These are phyloP conservation scores for Kandelia obovata DNA, from an alignment of 345 rosid genomes.

Conservation along the genomic window DNA sequence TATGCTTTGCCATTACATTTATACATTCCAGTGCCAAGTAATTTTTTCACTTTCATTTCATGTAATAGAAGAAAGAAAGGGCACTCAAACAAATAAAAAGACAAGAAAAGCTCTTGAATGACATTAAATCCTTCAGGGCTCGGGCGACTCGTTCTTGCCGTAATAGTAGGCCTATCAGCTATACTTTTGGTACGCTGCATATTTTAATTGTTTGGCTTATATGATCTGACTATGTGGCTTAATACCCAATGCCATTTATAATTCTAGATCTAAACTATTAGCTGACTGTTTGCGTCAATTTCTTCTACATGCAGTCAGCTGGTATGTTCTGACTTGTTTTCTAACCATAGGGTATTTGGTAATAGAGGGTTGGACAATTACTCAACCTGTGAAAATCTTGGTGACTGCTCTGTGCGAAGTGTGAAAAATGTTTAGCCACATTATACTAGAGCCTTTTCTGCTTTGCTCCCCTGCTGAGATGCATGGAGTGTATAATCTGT, in stretches of 20 bases:
- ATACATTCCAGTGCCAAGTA: constrained; percentile 3
- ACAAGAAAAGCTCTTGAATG: constrained; percentile 49
- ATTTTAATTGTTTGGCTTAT: constrained; percentile 11
- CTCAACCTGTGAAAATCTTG: too few species aligned
- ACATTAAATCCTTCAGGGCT: constrained; percentile 27
- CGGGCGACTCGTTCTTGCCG: constrained; percentile 63
- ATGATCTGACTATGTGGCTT: background rate
- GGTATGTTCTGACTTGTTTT: too few species aligned
- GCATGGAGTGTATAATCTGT: too few species aligned
- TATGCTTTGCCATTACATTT: background rate
- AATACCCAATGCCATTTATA: background rate
- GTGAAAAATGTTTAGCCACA: too few species aligned
- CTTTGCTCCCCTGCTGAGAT: too few species aligned
- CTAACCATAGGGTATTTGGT: too few species aligned
- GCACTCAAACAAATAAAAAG: constrained; percentile 49
- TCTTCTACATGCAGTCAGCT: too few species aligned
- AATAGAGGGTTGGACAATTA: too few species aligned
- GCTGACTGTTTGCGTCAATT: too few species aligned
- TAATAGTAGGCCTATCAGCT: constrained; percentile 48
- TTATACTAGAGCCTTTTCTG: too few species aligned
- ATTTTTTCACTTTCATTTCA: constrained; percentile 4
- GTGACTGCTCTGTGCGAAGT: too few species aligned
- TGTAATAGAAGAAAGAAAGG: constrained; percentile 65
- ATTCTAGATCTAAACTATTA: constrained; percentile 1
- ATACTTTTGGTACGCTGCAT: constrained; percentile 61